Evolutionary conservation across 768 basidiomycete species (phyloP), one percentile per base, ranked within the genome.

Genomic region (Hortiboletus campestris): DNA sequence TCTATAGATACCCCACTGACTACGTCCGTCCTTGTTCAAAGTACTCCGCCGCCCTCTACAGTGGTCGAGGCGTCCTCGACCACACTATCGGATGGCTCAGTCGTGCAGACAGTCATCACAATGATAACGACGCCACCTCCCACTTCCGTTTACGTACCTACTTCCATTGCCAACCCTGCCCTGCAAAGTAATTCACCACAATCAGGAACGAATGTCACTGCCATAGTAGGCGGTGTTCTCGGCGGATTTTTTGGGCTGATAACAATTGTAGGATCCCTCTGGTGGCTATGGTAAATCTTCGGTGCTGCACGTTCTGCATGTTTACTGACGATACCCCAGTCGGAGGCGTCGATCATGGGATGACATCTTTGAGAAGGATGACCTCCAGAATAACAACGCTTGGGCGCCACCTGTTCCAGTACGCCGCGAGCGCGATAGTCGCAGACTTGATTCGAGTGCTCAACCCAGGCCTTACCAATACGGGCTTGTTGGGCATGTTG

Each of bases 381-480:
- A 53, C 1, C 25, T 57, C 25, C 55, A 49, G 1, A 69, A 74
- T 34, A 70, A 72, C 8, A 60, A 58, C 11, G 46, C 51, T 22
- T 61, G 57, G 48, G 57, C 64, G 14, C n/a, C 65, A 16, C 54
- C 61, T 5, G 58, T 56, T 13, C 46, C 66, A 29, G 51, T 58
- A 25, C 66, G 61, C 17, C 60, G 55, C 42, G 55, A 55, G 10
- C 67, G 65, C 46, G 60, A 57, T 60, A 62, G 54, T 63, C 72
- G 43, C 63, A 74, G 51, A 16, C 60, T 72, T 28, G 66, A 72
- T 42, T 57, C 67, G 50, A 56, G 46, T 39, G 68, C 71, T 29
- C 76, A 78, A 45, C 83, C 81, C 6, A 78, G 72, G 64, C 84
- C 84, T 22, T 87, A 87, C 63, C 76, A 82, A 61, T 87, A 87